These are phyloP conservation scores for Linaria vulgaris DNA, from an alignment of 257 asterid species.

Conservation along the genomic window DNA sequence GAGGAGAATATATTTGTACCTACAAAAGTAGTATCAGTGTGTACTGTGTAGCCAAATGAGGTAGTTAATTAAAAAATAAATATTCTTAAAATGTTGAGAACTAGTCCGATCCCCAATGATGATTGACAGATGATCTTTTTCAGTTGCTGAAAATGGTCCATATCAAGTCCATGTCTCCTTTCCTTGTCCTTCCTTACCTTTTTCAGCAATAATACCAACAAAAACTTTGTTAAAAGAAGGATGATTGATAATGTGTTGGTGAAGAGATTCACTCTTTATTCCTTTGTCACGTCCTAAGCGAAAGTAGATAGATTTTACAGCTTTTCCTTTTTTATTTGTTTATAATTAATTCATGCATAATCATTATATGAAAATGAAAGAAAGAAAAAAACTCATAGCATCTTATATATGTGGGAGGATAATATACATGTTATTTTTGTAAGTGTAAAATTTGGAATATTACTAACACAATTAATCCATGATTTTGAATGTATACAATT, in stretches of 20 bases:
- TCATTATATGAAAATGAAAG: too few species aligned
- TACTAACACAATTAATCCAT: too few species aligned
- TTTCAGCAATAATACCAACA: slow-evolving; percentile 26
- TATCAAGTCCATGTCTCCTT: slow-evolving; percentile 32
- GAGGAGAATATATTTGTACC: slow-evolving; percentile 39
- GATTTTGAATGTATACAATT: too few species aligned
- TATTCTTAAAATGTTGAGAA: not conserved
- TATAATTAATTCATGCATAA: too few species aligned
- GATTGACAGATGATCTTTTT: slow-evolving; percentile 37
- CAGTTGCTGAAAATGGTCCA: slow-evolving; percentile 22
- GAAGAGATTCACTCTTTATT: slow-evolving; percentile 41
- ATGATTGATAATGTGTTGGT: slow-evolving; percentile 33
- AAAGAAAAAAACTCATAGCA: too few species aligned
- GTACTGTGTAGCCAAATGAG: slow-evolving; percentile 36
- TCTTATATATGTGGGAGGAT: too few species aligned
- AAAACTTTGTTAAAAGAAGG: slow-evolving; percentile 20
- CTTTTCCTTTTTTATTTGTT: not conserved
- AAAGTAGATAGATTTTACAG: slow-evolving; percentile 6
- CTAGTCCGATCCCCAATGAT: slow-evolving; percentile 12
- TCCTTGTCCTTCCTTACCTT: slow-evolving; percentile 31
- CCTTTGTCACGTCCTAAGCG: slow-evolving; percentile 24
- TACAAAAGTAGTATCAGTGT: slow-evolving; percentile 26
- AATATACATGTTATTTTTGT: too few species aligned
- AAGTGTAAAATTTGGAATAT: too few species aligned
- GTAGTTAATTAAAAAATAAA: slow-evolving; percentile 23